A percentile compares a stretch with the other conserved stretches of the same genome.
Conservation (phyloP, 352 stramenopile species). For the Hyphochytrium catenoides region DNA sequence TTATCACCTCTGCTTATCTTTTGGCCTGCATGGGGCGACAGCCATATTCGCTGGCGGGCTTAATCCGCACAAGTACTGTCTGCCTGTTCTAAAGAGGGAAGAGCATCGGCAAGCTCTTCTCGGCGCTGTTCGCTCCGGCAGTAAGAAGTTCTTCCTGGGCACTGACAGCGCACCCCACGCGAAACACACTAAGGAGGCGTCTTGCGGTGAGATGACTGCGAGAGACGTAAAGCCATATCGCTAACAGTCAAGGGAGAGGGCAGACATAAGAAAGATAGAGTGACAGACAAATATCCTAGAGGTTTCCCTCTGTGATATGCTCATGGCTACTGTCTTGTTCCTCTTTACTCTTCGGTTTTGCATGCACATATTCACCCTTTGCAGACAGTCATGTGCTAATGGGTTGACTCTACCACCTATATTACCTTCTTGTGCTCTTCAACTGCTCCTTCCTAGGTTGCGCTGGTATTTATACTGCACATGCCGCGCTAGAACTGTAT, state of each 20-base stretch:
- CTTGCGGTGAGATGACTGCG: constrained; percentile 20
- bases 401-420: no score
- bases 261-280: no score
- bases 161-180: constrained; percentile 94
- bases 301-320: neutral
- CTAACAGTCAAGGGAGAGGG: no score
- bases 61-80: constrained; percentile 96
- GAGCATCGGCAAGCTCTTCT: constrained; percentile 70
- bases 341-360: no score
- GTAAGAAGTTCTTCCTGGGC: constrained; percentile 91
- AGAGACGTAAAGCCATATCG: no score
- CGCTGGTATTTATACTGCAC: constrained; percentile 88
- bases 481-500: constrained; percentile 90
- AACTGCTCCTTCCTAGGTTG: constrained; percentile 79
- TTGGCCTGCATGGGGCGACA: no score
- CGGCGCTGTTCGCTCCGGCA: constrained; percentile 64
- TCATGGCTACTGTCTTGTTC: constrained; percentile 1
- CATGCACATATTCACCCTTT: no score
- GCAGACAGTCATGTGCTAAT: no score
- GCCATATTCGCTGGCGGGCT: constrained; percentile 74
- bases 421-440: constrained; percentile 2
- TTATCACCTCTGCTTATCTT: no score
- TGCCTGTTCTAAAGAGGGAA: constrained; percentile 96
- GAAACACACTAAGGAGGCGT: constrained; percentile 66
- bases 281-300: no score